phyloP scores from a whole-genome alignment of 257 asterid genomes.

The Voacanga thouarsii region DNA sequence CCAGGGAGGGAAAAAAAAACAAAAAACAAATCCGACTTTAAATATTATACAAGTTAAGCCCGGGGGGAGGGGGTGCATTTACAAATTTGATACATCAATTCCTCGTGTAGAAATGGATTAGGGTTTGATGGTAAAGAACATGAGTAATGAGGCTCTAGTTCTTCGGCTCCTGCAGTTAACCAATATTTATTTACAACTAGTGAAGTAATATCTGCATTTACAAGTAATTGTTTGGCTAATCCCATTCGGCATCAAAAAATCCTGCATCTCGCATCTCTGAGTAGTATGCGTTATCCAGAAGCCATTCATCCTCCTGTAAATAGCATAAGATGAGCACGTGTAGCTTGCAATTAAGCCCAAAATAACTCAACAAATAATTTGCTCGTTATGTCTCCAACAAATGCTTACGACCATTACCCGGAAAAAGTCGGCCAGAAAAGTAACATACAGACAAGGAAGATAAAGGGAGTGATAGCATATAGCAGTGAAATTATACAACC shows the following conservation, averaged over 20 bases:
- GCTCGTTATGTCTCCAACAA: background rate
- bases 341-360: background rate
- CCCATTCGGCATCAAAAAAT: slow-evolving; percentile 76
- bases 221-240: slow-evolving; percentile 28
- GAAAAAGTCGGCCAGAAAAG: slow-evolving; percentile 77
- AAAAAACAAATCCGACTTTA: too few relatives aligned
- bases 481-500: slow-evolving; percentile 59
- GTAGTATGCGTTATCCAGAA: slow-evolving; percentile 76
- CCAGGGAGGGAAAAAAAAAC: too few relatives aligned
- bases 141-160: background rate
- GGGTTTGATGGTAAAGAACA: background rate
- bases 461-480: slow-evolving; percentile 70
- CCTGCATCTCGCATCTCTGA: slow-evolving; percentile 97
- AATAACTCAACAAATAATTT: background rate
- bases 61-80: too few relatives aligned
- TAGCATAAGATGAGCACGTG: background rate
- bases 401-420: slow-evolving; percentile 44
- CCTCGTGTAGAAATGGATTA: background rate
- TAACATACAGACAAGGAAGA: slow-evolving; percentile 64
- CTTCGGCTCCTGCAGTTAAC: background rate
- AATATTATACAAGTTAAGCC: background rate
- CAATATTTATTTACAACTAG: slow-evolving; percentile 2
- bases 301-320: slow-evolving; percentile 90
- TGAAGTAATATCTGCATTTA: background rate
- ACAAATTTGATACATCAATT: background rate